Evolutionary conservation across 1,284 basidiomycete genomes (phyloP).

Genomic region (Trichosporon inkin): DNA sequence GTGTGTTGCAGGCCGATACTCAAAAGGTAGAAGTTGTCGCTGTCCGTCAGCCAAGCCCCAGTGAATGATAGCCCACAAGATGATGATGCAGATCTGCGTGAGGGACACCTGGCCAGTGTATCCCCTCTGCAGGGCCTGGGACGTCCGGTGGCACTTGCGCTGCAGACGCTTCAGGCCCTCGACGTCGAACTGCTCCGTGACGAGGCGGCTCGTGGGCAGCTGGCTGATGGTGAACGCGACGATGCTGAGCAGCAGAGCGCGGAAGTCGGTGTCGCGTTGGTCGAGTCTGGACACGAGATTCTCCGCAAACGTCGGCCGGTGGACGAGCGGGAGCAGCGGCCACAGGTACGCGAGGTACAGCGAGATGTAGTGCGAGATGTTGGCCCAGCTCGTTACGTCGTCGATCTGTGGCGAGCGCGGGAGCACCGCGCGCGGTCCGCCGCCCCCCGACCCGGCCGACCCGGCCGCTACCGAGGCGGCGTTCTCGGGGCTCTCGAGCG

Average conservation of each 20-base stretch:
- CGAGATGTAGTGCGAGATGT: slow-evolving; percentile 47
- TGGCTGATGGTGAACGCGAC: slow-evolving; percentile 50
- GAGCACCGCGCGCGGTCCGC: not conserved
- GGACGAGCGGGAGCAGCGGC: slow-evolving; percentile 47
- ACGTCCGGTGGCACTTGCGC: slow-evolving; percentile 43
- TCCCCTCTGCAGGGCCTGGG: slow-evolving; percentile 42
- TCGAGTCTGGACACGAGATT: slow-evolving; percentile 45
- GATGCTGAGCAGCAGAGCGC: slow-evolving; percentile 46
- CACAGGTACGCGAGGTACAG: slow-evolving; percentile 48
- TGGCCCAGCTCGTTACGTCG: slow-evolving; percentile 46
- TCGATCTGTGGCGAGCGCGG: slow-evolving; percentile 40
- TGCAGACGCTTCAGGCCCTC: slow-evolving; percentile 47
- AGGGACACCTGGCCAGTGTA: slow-evolving; percentile 44
- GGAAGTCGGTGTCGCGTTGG: slow-evolving; percentile 45
- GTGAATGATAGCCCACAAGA: slow-evolving; percentile 35
- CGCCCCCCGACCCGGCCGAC: not conserved
- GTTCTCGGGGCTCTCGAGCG: slow-evolving; percentile 36
- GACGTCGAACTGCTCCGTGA: slow-evolving; percentile 44
- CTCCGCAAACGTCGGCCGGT: slow-evolving; percentile 48
- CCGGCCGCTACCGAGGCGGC: slow-evolving; percentile 9
- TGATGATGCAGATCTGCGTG: slow-evolving; percentile 46
- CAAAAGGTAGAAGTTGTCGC: slow-evolving; percentile 49
- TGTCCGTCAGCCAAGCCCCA: slow-evolving; percentile 14
- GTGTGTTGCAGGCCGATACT: slow-evolving; percentile 44
- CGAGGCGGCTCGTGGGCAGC: slow-evolving; percentile 42